Evolutionary conservation across 805 yeast species (phyloP), one percentile per base, ranked within the genome.

Genomic region (Kluyveromyces nonfermentans): DNA sequence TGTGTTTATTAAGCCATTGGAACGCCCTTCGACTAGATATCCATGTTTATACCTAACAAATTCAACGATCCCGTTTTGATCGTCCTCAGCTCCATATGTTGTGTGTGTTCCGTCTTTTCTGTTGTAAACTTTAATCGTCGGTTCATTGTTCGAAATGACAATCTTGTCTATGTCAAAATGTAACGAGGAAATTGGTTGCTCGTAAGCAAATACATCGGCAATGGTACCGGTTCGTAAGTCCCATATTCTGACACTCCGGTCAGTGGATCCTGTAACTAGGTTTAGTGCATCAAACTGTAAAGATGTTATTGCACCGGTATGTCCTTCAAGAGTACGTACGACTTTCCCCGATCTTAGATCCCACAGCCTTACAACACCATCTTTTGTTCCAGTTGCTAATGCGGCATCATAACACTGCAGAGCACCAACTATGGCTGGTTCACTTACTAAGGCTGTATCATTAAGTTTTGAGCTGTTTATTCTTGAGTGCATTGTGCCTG

Each of bases 381-480:
- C 90, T 15, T 77, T 77, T 0, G 88, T 79, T 41, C 90, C 93
- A 0, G 87, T 77, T 0, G 90, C 90, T 50, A 83, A 63, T 0
- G 89, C 90, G 0, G 86, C 85, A 53, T 81, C 86, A 53, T 70
- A 78, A 46, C 83, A 78, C 58, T 83, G 89, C 30, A 83, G 57
- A 0, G 85, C 80, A 0, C 85, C 82, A 36, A 82, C 74, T 46
- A 76, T 74, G 2, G 77, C 76, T 22, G 48, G 44, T 17, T 51
- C 49, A 7, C 44, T 30, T 33, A 47, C 33, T 7, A 49, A 33
- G 4, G 42, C 39, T 7, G 37, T 30, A 18, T 41, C 44, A 34
- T 41, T 42, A 31, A 40, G 41, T 21, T 36, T 44, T 36, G 56
- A 30, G 25, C 40, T 41, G 5, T 37, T 40, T 28, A 35, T 16